phyloP scores from a whole-genome alignment of 768 basidiomycete genomes.

The Russula dissimulans region DNA sequence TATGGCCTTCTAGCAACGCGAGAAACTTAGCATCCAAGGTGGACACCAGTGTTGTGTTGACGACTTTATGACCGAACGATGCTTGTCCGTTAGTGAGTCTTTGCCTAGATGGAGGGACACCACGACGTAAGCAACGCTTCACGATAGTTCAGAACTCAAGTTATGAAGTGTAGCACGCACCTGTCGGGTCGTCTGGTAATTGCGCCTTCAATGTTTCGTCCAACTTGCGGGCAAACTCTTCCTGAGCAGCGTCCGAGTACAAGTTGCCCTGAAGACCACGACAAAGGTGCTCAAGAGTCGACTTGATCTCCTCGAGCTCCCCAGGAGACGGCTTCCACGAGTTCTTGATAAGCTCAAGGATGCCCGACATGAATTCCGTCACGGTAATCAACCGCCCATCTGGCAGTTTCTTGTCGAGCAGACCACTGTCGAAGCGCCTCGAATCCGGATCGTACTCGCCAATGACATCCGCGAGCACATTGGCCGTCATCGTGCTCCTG shows the following conservation, averaged over 20 bases:
- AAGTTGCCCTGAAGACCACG: not conserved
- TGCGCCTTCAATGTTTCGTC: not conserved
- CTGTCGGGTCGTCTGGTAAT: not conserved
- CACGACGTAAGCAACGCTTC: not conserved
- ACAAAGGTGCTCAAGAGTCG: not conserved
- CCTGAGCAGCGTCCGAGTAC: not conserved
- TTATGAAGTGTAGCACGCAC: not conserved
- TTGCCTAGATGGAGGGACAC: not conserved
- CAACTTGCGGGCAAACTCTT: not conserved
- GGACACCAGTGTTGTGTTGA: not conserved
- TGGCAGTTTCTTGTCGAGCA: not conserved
- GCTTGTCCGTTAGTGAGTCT: not conserved
- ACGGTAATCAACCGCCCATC: not conserved
- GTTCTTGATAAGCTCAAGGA: not conserved
- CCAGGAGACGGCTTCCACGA: not conserved
- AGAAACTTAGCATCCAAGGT: not conserved
- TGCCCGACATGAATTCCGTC: not conserved
- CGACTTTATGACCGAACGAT: not conserved
- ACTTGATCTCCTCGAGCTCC: not conserved
- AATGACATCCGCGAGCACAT: not conserved
- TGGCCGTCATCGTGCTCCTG: not conserved
- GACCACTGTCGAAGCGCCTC: not conserved
- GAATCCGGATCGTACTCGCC: not conserved
- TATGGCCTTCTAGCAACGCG: not conserved
- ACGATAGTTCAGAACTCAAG: not conserved